Evolutionary conservation across 2,329 filamentous ascomycete genomes (phyloP), one percentile per base, ranked within the genome.

Genomic region (Orbilia brochopaga): DNA sequence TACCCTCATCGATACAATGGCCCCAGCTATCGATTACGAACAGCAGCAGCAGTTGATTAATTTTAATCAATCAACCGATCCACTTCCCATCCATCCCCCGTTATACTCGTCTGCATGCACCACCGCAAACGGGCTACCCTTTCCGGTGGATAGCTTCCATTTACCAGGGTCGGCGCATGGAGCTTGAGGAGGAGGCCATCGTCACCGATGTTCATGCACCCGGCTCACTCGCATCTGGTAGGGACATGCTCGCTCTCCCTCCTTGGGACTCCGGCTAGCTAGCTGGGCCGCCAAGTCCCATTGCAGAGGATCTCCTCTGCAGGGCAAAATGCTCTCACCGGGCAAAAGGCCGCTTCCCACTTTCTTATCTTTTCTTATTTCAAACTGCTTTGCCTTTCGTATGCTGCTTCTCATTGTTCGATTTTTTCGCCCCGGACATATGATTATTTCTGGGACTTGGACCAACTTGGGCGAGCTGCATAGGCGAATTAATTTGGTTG

Each of bases 151-250:
- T 69, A 62, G 64, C 64, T 53, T 55, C 64, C 40, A 57, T 69
- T 48, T 56, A 69, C 65, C 58, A 44, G 65, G 65, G 58, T 61
- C 23, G 58, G 37, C 57, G 58, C 58, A 62, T 62, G 46, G 57
- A 46, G 46, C 30, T 42, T 42, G 56, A 57, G 57, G 58, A 63
- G 3, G 37, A 42, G 37, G 37, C 66, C 37, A 70, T 70, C 59
- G 66, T 70, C 59, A 70, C 66, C 50, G 54, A 70, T 50, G 63
- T 70, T 70, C 59, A 46, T 70, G 56, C 61, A 70, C 63, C 53
- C 44, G 23, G 40, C 66, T 70, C 63, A 27, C 58, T 58, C 23
- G 65, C 48, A 55, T 70, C 48, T n/a, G 54, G 66, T 56, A 70
- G 63, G 54, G 66, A 55, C 54, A 59, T 64, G 60, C 66, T 56